Percentiles rank a stretch among this genome's conserved stretches.
phyloP scores from a whole-genome alignment of 2,329 filamentous ascomycete species.

The Arthrobotrys musiformis region DNA sequence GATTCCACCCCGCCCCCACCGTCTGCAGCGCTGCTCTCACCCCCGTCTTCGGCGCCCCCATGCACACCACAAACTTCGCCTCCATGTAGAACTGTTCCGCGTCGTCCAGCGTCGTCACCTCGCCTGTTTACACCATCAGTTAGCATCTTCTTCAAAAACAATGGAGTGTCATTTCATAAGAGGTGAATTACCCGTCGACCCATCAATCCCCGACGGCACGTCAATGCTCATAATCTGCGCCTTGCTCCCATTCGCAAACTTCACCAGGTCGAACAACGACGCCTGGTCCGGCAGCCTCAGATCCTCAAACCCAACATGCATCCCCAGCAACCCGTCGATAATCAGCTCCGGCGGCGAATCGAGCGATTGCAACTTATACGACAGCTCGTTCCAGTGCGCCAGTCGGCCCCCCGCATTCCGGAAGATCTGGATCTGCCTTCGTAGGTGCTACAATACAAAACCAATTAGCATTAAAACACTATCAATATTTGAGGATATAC shows the following conservation, averaged over 20 bases:
- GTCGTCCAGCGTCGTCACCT: conserved; percentile 70
- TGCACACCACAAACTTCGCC: conserved; percentile 82
- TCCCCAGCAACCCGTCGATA: conserved; percentile 86
- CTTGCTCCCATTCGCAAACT: conserved; percentile 90
- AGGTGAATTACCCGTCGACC: conserved; percentile 74
- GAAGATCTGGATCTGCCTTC: conserved; percentile 84
- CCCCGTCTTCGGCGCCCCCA: conserved; percentile 87
- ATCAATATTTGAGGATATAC: not conserved
- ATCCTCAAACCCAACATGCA: conserved; percentile 89
- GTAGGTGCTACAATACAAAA: conserved; percentile 67
- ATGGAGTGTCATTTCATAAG: not conserved
- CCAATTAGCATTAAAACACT: not conserved
- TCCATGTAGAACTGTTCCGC: conserved; percentile 82
- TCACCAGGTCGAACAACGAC: conserved; percentile 86
- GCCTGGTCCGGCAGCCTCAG: conserved; percentile 83
- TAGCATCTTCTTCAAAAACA: no score
- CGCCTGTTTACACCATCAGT: conserved; percentile 63
- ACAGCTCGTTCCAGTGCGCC: conserved; percentile 70
- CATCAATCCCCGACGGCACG: conserved; percentile 87
- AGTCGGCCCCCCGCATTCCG: conserved; percentile 83
- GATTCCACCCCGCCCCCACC: conserved; percentile 70
- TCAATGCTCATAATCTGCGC: conserved; percentile 87
- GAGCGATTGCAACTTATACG: conserved; percentile 67
- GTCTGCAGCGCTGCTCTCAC: conserved; percentile 76
- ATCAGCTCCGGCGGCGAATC: conserved; percentile 79